Evolutionary conservation across 306 rosid genomes (phyloP), one percentile per base, ranked within the genome.

Genomic region (Glycine latifolia): DNA sequence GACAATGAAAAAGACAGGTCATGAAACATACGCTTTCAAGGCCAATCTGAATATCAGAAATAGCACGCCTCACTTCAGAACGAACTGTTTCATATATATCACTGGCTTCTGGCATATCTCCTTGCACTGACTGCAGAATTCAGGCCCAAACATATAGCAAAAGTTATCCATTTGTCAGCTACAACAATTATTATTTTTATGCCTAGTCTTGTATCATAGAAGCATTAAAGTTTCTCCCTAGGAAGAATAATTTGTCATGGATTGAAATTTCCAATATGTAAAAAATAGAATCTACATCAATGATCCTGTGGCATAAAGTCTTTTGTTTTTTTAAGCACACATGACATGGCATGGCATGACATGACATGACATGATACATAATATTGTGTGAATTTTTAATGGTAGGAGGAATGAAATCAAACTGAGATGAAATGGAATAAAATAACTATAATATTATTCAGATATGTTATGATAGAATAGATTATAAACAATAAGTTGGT

Each of bases 61-160:
- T 88, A 67, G 94, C 99, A 39, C 93, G 96, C 79, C 94, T 90
- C 76, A 95, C 97, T 93, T 95, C 98, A 48, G 89, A 85, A 39
- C 97, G 92, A 79, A 93, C 95, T 9, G 97, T 89, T 86, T 93
- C 96, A 87, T 91, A 90, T 75, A 95, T 87, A 80, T 87, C 90
- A 66, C 84, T 77, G 46, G 83, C 83, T 86, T 83, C 92, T 62
- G 84, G 67, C 16, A 67, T 53, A 76, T 85, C 81, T 75, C 71
- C 86, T 53, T 79, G 86, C 62, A 55, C 89, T 9, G 89, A 84
- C 97, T 95, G 88, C 79, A 84, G 78, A 83, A 72, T 70, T 68
- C 52, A 61, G 11, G 62, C 33, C 76, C 62, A 43, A 10, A 44
- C 17, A 67, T 61, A 55, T 20, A 71, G 39, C n/a, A 71, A 61